Evolutionary conservation across 2,329 filamentous ascomycete genomes (phyloP), one percentile per base, ranked within the genome.

Genomic region (Nigrograna mackinnonii): DNA sequence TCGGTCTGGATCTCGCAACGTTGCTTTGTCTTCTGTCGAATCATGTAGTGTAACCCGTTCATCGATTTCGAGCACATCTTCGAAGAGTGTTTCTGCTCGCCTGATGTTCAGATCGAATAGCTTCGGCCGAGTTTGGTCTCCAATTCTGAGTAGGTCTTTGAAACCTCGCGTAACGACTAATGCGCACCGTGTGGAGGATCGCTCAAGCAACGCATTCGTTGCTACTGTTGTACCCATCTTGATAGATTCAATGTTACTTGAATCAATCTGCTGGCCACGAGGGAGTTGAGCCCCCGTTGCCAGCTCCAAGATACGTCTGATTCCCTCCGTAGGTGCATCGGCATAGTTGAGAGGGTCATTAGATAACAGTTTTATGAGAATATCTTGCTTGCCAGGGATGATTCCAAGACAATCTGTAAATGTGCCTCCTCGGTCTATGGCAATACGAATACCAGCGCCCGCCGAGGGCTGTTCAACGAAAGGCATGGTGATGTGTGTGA

Each of bases 281-380:
- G 59, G 53, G n/a, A 60, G 46, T 3, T 41, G 9, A 16, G 24
- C 39, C 12, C 47, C 48, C 6, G 39, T 44, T 4, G 50, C 52
- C 26, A 49, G 22, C 32, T 63, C 56, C 16, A 66, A 46, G 6
- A 67, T 55, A 6, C 62, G 46, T 19, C 62, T 46, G n/a, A 66
- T 62, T 18, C 55, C 60, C 52, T 67, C 63, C 12, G 53, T 58
- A 3, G 63, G 63, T 5, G 63, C 63, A 50, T 67, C 60, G 12
- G 44, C 34, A 36, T 64, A 67, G 33, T 64, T 60, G 2, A 39
- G 32, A 1, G 62, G 63, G 39, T 64, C 61, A 39, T 54, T 47
- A 9, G 52, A 58, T 13, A 67, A 41, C 2, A 66, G 50, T 37
- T 66, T 65, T 35, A 66, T 43, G 13, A 66, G 39, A 16, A 64